Base-by-base conservation (phyloP, 257 asterid species). In the Solanum boliviense region DNA sequence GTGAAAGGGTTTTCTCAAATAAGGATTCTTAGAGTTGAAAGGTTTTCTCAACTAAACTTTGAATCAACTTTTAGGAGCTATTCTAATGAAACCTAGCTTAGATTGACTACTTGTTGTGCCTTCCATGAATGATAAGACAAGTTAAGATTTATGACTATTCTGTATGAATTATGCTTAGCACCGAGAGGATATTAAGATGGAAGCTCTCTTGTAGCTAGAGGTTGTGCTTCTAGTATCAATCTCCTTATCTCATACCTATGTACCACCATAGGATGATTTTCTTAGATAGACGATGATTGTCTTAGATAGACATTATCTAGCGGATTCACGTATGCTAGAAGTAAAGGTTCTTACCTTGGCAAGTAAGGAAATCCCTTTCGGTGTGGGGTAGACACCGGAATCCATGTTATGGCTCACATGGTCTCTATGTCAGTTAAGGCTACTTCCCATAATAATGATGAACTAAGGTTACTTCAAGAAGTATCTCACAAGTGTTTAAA, bases 331-430 rank as follows among this genome's bases (percentile, higher is more conserved):
- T 2, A 18, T 18, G n/a, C 4, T 52, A 52, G 62, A 18, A 52
- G 62, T 18, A 52, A 18, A 52, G 62, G 1, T 2, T 18, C 10
- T 52, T 52, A 52, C 62, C 10, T 52, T 52, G n/a, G n/a, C n/a
- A 18, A 52, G 62, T 52, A 52, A 52, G 62, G n/a, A 2, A 4
- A 18, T 9, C 10, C 4, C 10, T 18, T 52, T 52, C 3, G 4
- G n/a, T 6, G n/a, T 52, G 62, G 9, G n/a, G n/a, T 0, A 52
- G 1, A 18, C n/a, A 52, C n/a, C 3, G 0, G 9, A 18, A 6
- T 52, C 0, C n/a, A 52, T 52, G 62, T 52, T 18, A 52, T 52
- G 6, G n/a, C n/a, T 52, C n/a, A 52, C n/a, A 52, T 52, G n/a
- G n/a, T 6, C 10, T 18, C 62, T 52, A 52, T 52, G n/a, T 18